A percentile compares a stretch with the other conserved stretches of the same genome.
Conservation (phyloP, 2,329 filamentous ascomycete species). For the Diaporthe capsici region DNA sequence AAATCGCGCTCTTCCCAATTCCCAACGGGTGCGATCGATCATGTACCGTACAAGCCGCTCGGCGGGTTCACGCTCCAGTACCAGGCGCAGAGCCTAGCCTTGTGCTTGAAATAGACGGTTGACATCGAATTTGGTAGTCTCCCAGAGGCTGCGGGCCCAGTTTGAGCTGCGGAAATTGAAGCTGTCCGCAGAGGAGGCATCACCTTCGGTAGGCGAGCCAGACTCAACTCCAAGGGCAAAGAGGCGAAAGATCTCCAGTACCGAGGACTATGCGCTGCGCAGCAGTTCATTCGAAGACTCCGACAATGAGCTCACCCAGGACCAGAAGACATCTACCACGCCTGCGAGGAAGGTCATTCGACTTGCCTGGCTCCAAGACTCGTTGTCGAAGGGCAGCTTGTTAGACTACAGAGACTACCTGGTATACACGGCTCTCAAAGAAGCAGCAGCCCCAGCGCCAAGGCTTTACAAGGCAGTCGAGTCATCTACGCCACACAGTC, state of each 20-base stretch:
- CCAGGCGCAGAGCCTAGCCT: no score
- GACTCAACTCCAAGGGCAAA: conserved; percentile 47
- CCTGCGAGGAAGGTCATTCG: conserved; percentile 65
- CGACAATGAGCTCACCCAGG: conserved; percentile 43
- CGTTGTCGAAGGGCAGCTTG: conserved; percentile 57
- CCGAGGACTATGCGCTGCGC: conserved; percentile 33
- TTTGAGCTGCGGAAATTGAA: conserved; percentile 82
- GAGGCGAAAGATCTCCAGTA: conserved; percentile 43
- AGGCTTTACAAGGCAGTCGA: conserved; percentile 8
- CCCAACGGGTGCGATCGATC: background rate
- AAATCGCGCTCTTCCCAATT: background rate
- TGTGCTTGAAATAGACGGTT: background rate
- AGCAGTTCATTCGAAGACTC: conserved; percentile 47
- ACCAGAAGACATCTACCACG: background rate
- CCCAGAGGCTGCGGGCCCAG: conserved; percentile 76
- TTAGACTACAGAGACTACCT: conserved; percentile 66
- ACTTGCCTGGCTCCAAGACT: conserved; percentile 71
- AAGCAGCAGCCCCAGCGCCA: conserved; percentile 44
- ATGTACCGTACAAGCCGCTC: background rate
- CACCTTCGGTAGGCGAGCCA: conserved; percentile 35
- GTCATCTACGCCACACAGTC: conserved; percentile 28
- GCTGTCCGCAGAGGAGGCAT: conserved; percentile 68
- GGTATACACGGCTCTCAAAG: conserved; percentile 64
- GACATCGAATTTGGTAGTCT: conserved; percentile 54
- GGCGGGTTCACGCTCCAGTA: background rate